phyloP scores from a whole-genome alignment of 495 filamentous ascomycete species.

The Rusavskia elegans region DNA sequence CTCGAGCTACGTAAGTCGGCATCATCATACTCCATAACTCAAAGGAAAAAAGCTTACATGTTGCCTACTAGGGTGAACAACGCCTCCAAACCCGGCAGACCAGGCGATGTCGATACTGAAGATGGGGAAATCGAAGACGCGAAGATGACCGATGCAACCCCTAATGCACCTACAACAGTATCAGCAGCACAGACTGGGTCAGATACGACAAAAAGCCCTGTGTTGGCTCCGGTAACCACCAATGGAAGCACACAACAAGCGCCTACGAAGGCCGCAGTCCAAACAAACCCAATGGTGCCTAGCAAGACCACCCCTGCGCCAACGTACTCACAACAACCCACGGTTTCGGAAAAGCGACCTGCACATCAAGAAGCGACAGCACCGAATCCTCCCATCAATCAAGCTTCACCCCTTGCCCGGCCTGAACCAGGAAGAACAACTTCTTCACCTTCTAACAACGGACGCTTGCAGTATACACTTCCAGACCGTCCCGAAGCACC shows the following conservation, averaged over 20 bases:
- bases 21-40: neutral
- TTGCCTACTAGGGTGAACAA: slow-evolving; percentile 15
- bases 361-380: neutral
- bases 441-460: slow-evolving; percentile 4
- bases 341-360: neutral
- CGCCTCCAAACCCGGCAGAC: slow-evolving; percentile 18
- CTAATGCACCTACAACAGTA: neutral
- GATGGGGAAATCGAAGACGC: slow-evolving; percentile 67
- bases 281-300: too few relatives aligned
- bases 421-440: slow-evolving; percentile 6
- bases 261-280: too few relatives aligned
- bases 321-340: slow-evolving; percentile 20
- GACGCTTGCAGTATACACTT: slow-evolving; percentile 7
- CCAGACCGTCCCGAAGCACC: slow-evolving; percentile 12
- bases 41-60: neutral
- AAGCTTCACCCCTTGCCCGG: slow-evolving; percentile 1
- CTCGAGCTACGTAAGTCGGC: slow-evolving; percentile 24
- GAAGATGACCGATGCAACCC: slow-evolving; percentile 16
- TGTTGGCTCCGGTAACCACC: neutral
- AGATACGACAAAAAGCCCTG: neutral
- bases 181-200: neutral
- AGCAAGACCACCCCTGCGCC: too few relatives aligned
- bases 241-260: neutral
- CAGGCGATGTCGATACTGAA: slow-evolving; percentile 43
- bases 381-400: neutral